These are phyloP conservation scores for Schizonepeta tenuifolia DNA, from an alignment of 257 asterid genomes.

Conservation along the genomic window DNA sequence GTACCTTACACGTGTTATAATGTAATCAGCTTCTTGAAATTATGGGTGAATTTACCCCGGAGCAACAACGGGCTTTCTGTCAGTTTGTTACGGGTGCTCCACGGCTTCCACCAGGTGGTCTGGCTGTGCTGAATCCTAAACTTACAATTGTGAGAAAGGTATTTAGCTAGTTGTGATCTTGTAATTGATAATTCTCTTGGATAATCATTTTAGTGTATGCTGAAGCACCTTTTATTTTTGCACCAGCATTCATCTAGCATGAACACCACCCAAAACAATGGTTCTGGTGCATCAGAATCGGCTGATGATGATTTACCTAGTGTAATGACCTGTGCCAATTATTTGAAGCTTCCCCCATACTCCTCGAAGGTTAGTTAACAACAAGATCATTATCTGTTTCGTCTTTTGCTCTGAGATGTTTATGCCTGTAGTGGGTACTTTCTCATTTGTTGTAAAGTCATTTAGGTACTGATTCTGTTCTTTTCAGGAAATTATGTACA, in stretches of 20 bases:
- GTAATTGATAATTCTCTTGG: not conserved
- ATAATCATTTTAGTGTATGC: not conserved
- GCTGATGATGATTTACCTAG: slow-evolving; percentile 97
- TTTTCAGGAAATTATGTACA: slow-evolving; percentile 84
- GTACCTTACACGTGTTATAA: not conserved
- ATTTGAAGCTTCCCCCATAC: slow-evolving; percentile 98
- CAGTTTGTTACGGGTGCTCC: slow-evolving; percentile 99
- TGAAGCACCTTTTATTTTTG: slow-evolving; percentile 8
- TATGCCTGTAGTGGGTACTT: not conserved
- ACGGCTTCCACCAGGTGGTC: slow-evolving; percentile 97
- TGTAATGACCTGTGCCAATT: slow-evolving; percentile 99
- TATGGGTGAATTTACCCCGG: slow-evolving; percentile 93
- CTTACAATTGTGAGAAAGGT: slow-evolving; percentile 98
- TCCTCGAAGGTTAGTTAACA: slow-evolving; percentile 73
- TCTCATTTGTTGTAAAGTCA: not conserved
- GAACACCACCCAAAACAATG: slow-evolving; percentile 52
- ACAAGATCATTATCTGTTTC: not conserved
- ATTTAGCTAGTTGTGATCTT: slow-evolving; percentile 4
- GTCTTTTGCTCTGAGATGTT: not conserved
- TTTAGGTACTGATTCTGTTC: not conserved
- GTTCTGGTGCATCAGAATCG: slow-evolving; percentile 72
- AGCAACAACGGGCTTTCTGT: slow-evolving; percentile 94
- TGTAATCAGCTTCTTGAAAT: slow-evolving; percentile 83
- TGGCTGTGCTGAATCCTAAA: slow-evolving; percentile 93
- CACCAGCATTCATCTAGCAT: slow-evolving; percentile 80